A percentile compares a stretch with the other conserved stretches of the same genome.
Evolutionary conservation across 2,329 filamentous ascomycete genomes (phyloP).

Genomic region (Penicillium sp.): DNA sequence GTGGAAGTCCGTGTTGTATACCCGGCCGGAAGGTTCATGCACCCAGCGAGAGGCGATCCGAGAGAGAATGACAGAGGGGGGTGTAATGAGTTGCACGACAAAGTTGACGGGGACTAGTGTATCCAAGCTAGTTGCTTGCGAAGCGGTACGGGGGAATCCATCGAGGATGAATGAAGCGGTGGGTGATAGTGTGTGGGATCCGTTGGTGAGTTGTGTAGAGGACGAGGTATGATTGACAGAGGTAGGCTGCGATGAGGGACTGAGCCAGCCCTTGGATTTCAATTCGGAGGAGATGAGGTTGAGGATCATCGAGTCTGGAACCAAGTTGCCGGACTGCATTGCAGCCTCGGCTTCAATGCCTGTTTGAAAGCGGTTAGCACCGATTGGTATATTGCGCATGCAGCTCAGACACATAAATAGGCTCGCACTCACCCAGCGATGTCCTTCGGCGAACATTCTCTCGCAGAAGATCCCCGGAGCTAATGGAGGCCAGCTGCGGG

Average conservation of each 20-base stretch:
- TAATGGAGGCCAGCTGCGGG: conserved; percentile 85
- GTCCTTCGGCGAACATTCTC: conserved; percentile 90
- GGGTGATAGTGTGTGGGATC: conserved; percentile 61
- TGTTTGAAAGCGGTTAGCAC: conserved; percentile 40
- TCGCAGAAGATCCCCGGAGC: conserved; percentile 87
- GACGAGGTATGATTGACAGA: not conserved
- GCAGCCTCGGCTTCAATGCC: conserved; percentile 87
- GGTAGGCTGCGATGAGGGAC: conserved; percentile 34
- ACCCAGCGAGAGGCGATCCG: conserved; percentile 93
- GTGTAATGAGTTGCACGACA: conserved; percentile 83
- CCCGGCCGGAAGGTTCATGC: conserved; percentile 83
- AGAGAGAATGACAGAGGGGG: conserved; percentile 80
- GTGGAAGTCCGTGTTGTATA: conserved; percentile 96
- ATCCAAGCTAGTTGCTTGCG: conserved; percentile 77
- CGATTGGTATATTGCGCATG: not conserved
- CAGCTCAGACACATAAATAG: not conserved
- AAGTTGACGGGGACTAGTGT: conserved; percentile 89
- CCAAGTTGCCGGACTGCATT: conserved; percentile 86
- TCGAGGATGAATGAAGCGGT: conserved; percentile 91
- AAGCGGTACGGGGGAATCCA: conserved; percentile 86
- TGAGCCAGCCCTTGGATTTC: conserved; percentile 80
- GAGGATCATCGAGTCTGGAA: conserved; percentile 87
- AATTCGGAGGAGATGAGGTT: conserved; percentile 91
- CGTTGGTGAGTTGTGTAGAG: conserved; percentile 2
- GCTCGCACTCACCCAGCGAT: conserved; percentile 67